Percentiles rank a stretch among this genome's conserved stretches.
Evolutionary conservation across 495 filamentous ascomycete species (phyloP).

Genomic region (Penicillium crystallinum): DNA sequence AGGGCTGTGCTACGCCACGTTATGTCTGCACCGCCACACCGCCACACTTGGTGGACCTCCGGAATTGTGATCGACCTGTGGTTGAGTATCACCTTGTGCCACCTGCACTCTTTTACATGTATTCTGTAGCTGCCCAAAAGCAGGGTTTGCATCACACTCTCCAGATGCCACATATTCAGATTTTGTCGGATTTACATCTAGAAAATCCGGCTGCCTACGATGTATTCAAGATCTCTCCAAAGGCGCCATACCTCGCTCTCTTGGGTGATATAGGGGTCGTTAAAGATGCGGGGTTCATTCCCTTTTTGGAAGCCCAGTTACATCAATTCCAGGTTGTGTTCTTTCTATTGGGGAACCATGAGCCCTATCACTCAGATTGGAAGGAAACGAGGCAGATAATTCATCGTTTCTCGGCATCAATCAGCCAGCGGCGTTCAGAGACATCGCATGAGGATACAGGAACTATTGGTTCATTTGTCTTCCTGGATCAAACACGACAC

Average conservation of each 20-base stretch:
- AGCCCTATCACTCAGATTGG: conserved; percentile 47
- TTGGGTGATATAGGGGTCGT: conserved; percentile 54
- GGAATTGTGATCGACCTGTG: background rate
- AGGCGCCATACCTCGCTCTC: conserved; percentile 48
- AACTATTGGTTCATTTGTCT: conserved; percentile 18
- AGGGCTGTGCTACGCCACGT: conserved; percentile 17
- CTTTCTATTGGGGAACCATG: conserved; percentile 53
- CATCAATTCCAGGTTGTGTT: conserved; percentile 43
- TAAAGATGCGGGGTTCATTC: conserved; percentile 33
- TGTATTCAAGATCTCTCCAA: conserved; percentile 37
- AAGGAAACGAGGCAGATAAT: conserved; percentile 19
- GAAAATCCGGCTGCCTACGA: conserved; percentile 45
- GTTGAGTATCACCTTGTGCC: background rate
- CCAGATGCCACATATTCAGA: conserved; percentile 38
- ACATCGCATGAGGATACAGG: background rate
- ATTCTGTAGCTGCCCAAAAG: no score
- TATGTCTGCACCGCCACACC: conserved; percentile 14
- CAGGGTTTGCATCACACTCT: background rate
- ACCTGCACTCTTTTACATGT: no score
- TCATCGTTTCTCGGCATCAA: conserved; percentile 15
- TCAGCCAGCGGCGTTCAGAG: conserved; percentile 3
- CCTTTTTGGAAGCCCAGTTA: conserved; percentile 44
- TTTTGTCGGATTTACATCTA: conserved; percentile 55
- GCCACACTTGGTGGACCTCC: conserved; percentile 12
- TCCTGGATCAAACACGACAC: conserved; percentile 25